Base-by-base conservation (phyloP, 2,329 filamentous ascomycete species). In the Dendrostoma leiphaemia region DNA sequence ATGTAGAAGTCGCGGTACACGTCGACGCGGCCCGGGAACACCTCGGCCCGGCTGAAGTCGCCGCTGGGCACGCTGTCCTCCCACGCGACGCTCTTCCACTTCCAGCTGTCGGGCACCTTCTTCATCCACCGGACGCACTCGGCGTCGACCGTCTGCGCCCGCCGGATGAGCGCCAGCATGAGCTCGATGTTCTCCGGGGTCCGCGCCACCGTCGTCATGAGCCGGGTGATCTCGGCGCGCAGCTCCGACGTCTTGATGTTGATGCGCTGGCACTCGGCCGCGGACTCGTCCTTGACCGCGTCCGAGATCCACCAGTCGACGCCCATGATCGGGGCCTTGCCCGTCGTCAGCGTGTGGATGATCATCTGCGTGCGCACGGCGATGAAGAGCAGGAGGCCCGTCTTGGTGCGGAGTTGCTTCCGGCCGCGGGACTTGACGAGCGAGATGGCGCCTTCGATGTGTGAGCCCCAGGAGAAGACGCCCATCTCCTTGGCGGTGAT, bases 361-460 rank as follows among this genome's bases (percentile, higher is more conserved):
- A 82, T 80, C 76, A 85, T 84, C 59, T 85, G 81, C 2, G 78
- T 81, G 53, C 83, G 74, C 15, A 86, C 82, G 7, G 79, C 78
- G 46, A 82, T 74, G 62, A 86, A 86, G 13, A 86, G 72, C 52
- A 76, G 72, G 29, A 79, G 64, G 0, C 82, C 83, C 2, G 74
- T 69, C 64, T 76, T 78, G 13, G 79, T 82, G 38, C 71, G 70
- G 9, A 83, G 64, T 61, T 84, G 81, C 58, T 79, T 76, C 60
- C 74, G 77, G 4, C 82, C 81, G 43, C 83, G 76, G 9, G 78
- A 74, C 63, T 80, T 82, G 50, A 83, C 80, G 1, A 86, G 70
- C 59, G 83, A 78, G 29, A 85, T 78, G n/a, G 83, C 83, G 3
- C 82, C 83, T 56, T 85, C 80, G n/a, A 82, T 77, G 61, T 86